Evolutionary conservation across 1,284 basidiomycete genomes (phyloP), one percentile per base, ranked within the genome.

Genomic region (Pholiota adiposa): DNA sequence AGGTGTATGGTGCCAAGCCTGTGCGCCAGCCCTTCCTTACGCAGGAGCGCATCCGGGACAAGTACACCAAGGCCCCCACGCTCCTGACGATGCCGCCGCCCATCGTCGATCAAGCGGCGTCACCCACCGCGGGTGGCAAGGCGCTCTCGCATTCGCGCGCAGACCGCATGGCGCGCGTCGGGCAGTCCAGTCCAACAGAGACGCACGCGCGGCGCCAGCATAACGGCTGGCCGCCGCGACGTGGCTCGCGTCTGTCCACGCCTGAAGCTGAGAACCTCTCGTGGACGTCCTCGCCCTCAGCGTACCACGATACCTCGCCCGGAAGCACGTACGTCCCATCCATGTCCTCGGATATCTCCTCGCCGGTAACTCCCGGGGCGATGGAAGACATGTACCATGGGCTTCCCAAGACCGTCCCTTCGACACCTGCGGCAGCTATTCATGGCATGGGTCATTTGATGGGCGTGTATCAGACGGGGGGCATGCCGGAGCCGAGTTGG

Each of bases 1-100:
- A 86, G 60, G 76, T 84, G 9, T 86, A 86, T 60, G 81, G 83
- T n/a, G 54, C 77, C 27, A 80, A 83, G 64, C 75, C 82, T 12
- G 63, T 73, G 16, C 76, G 80, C 27, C 69, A 75, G 34, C 83
- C 85, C 0, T 86, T 86, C 68, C 76, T 86, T 63, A 75, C 77
- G 23, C 81, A 84, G 40, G 83, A 82, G 51, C 72, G 72, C 18
- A 59, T 72, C 11, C 71, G 67, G 19, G 69, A 68, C 54, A 69
- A 67, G 62, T 72, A 68, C 51, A 69, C 67, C 46, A 67, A 61
- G 38, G 60, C 64, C 16, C 66, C 65, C 53, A 63, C 61, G 19
- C 71, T 65, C 12, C 55, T 72, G 38, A 58, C 62, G 16, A 63
- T 70, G 63, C 66, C 72, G 27, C 43, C 71, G 27, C 58, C 70